Base-by-base conservation (phyloP, 2,329 filamentous ascomycete species). In the Diaporthe batatas region DNA sequence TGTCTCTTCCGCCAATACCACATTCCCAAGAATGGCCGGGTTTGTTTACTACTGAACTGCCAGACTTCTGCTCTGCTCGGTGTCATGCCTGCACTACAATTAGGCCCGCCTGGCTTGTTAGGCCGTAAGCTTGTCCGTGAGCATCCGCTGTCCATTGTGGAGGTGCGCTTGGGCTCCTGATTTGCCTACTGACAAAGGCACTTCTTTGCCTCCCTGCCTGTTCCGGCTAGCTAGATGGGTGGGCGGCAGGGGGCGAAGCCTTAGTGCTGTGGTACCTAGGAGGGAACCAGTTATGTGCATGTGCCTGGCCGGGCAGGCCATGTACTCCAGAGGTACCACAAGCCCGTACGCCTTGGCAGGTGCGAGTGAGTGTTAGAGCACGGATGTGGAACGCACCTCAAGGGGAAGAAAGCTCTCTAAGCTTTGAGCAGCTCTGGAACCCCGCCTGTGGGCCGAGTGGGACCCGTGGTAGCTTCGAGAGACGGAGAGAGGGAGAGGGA, bases 401-500 rank as follows among this genome's bases (percentile, higher is more conserved):
- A 39, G 32, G 59, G 62, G 29, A 21, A 67, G 62, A 39, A 21
- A 67, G 62, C 62, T 67, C 62, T 67, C 62, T 18, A 67, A 67
- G 62, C 62, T 67, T 53, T 67, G 62, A 44, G 62, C 51, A 47
- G n/a, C 44, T 34, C 36, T 67, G 23, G 59, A 34, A 53, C 44
- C 62, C 44, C 62, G 62, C 62, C 62, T 21, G 32, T 67, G 62
- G 62, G 44, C 62, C 62, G 62, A 53, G 47, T 67, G 62, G 62
- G 34, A 42, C 62, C 62, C 44, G 47, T 53, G 14, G 62, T 67
- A 67, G 62, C 47, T 67, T 67, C 62, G 62, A 67, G 62, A 65
- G 29, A 47, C n/a, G 34, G n/a, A 21, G 25, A 47, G 11, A 34
- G 58, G 5, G 39, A 64, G 6, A 18, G 39, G 7, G 62, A 18